Evolutionary conservation across 768 basidiomycete species (phyloP).

Genomic region (Paxillus ammoniavirescens): DNA sequence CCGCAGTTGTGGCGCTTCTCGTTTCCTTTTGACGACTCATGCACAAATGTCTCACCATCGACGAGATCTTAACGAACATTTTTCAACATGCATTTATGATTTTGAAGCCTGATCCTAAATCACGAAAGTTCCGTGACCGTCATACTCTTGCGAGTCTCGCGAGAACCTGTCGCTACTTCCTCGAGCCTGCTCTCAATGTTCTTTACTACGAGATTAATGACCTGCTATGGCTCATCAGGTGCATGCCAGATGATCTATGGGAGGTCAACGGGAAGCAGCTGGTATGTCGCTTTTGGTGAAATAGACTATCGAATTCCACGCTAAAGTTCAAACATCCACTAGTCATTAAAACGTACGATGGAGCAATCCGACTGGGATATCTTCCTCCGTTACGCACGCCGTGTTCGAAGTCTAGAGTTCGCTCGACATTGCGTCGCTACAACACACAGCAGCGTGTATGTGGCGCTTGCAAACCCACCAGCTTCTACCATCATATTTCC

Average conservation of each 20-base stretch:
- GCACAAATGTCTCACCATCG: slow-evolving; percentile 33
- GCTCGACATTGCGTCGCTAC: slow-evolving; percentile 25
- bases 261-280: slow-evolving; percentile 30
- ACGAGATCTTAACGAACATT: slow-evolving; percentile 32
- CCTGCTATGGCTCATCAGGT: slow-evolving; percentile 32
- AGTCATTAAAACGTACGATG: slow-evolving; percentile 25
- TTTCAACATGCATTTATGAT: slow-evolving; percentile 30
- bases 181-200: slow-evolving; percentile 31
- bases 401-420: slow-evolving; percentile 31
- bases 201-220: slow-evolving; percentile 31
- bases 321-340: not conserved
- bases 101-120: slow-evolving; percentile 27
- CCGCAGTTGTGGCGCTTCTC: slow-evolving; percentile 15
- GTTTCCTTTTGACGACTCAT: slow-evolving; percentile 20
- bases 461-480: slow-evolving; percentile 14
- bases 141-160: slow-evolving; percentile 31
- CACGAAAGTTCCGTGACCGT: slow-evolving; percentile 28
- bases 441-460: slow-evolving; percentile 22
- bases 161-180: slow-evolving; percentile 30
- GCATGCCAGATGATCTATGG: slow-evolving; percentile 32
- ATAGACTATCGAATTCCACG: not conserved
- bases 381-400: slow-evolving; percentile 27
- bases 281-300: slow-evolving; percentile 10
- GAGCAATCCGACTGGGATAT: slow-evolving; percentile 25
- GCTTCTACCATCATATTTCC: slow-evolving; percentile 22